phyloP scores from a whole-genome alignment of 192 early-diverging fungal species.

The Pilobolus umbonatus region DNA sequence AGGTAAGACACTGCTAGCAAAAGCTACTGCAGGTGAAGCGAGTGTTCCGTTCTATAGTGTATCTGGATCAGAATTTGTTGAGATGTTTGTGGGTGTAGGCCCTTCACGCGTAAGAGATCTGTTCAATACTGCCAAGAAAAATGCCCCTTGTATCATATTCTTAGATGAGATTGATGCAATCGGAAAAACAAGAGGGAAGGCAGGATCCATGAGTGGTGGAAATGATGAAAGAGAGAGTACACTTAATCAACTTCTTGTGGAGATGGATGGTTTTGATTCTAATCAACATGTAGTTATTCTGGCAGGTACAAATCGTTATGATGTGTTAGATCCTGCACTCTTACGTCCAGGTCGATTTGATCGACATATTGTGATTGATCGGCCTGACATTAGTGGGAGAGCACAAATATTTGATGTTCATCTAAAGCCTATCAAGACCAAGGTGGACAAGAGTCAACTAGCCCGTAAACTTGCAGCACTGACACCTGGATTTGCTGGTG shows the following conservation, averaged over 20 bases:
- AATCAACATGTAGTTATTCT: conserved; percentile 89
- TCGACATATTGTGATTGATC: conserved; percentile 95
- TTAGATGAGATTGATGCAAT: conserved; percentile 99
- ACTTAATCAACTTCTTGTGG: conserved; percentile 95
- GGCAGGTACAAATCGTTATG: conserved; percentile 97
- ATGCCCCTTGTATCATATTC: conserved; percentile 97
- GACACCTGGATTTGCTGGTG: conserved; percentile 97
- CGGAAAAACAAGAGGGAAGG: conserved; percentile 93
- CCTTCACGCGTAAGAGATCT: conserved; percentile 90
- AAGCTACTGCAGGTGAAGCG: conserved; percentile 98
- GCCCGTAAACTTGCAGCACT: conserved; percentile 86
- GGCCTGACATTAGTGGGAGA: conserved; percentile 94
- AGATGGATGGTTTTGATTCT: conserved; percentile 97
- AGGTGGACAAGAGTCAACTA: conserved; percentile 71
- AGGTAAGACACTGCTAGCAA: conserved; percentile 96
- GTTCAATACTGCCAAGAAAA: conserved; percentile 96
- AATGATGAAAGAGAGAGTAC: conserved; percentile 98
- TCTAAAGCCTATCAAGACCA: conserved; percentile 84
- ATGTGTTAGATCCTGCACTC: conserved; percentile 93
- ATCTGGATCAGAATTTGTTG: conserved; percentile 98
- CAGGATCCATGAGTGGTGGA: conserved; percentile 83
- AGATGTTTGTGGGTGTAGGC: conserved; percentile 99
- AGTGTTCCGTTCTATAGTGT: conserved; percentile 96
- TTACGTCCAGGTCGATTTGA: conserved; percentile 98
- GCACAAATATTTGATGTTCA: conserved; percentile 95